Evolutionary conservation across 331 rosid genomes (phyloP).

Genomic region (Cydonia oblonga): DNA sequence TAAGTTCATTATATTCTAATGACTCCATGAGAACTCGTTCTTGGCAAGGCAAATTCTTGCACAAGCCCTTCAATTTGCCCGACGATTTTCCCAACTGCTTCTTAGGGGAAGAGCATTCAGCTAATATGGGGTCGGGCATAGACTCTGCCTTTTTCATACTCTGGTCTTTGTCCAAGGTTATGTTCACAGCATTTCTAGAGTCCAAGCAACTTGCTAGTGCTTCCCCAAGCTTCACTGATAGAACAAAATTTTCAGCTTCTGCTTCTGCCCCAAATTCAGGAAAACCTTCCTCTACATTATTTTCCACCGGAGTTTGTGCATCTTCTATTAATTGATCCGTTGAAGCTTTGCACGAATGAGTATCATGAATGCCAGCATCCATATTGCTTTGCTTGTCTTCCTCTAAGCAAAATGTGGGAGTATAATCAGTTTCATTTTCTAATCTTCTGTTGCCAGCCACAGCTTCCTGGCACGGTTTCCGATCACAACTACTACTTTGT

Average conservation of each 20-base stretch:
- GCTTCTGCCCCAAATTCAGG: constrained; percentile 1
- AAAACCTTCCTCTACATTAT: background rate
- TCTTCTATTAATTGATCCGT: constrained; percentile 13
- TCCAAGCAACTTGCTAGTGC: constrained; percentile 11
- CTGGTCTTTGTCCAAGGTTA: constrained; percentile 20
- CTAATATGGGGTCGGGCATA: constrained; percentile 2
- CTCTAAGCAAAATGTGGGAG: constrained; percentile 3
- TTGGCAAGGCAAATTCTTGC: constrained; percentile 4
- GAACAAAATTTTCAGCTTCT: constrained; percentile 9
- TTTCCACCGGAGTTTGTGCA: constrained; percentile 10
- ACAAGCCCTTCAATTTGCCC: constrained; percentile 18
- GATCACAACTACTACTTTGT: constrained; percentile 10
- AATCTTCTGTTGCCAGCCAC: constrained; percentile 1
- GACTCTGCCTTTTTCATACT: constrained; percentile 13
- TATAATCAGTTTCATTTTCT: constrained; percentile 4
- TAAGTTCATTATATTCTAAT: constrained; percentile 11
- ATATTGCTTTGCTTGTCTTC: constrained; percentile 8
- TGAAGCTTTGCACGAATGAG: constrained; percentile 9
- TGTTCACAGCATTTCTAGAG: background rate
- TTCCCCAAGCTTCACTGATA: constrained; percentile 18
- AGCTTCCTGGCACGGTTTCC: constrained; percentile 6
- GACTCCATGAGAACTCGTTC: constrained; percentile 22
- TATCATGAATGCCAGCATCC: constrained; percentile 8
- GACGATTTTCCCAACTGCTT: constrained; percentile 21
- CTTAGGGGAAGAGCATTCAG: constrained; percentile 10